Evolutionary conservation across 2,329 filamentous ascomycete species (phyloP), one percentile per base, ranked within the genome.

Genomic region (Calonectria pseudoreteaudii): DNA sequence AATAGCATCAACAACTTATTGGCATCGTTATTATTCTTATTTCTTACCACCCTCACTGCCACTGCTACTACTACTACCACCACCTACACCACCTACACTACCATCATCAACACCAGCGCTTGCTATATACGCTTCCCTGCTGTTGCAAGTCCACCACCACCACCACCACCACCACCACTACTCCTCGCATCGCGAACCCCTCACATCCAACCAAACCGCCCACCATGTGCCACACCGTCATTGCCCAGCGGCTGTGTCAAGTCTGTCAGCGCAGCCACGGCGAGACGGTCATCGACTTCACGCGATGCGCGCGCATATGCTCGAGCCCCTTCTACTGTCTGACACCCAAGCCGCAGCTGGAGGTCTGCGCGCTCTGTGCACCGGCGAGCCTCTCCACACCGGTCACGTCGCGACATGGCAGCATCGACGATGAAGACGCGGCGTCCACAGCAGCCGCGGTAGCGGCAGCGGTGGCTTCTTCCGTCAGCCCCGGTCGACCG

Each of bases 191-290:
- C 13, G 3, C 50, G 36, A 60, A 23, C 28, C n/a, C 65, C 31
- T 62, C 44, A 23, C 44, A 47, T 47, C 44, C 44, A 47, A 47
- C 44, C 44, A 47, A 47, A 47, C 44, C 20, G n/a, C 31, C 73
- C 77, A 78, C 67, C 70, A 82, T 81, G 81, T 82, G 81, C 65
- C 81, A 81, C 78, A 81, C 76, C 49, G 76, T 81, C 71, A 76
- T 81, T 47, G 81, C 81, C 36, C 78, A 81, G 75, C 81, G 80
- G 71, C 75, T 81, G 75, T 82, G 80, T 75, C 75, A 78, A 71
- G 74, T 75, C 73, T 82, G 80, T 74, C 76, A 74, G 36, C 70
- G 74, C 69, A 74, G 75, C 64, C 79, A 81, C 47, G 80, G 80
- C 66, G 80, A 82, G 78, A 80, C 73, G 41, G 80, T 80, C 56